Percentiles rank a stretch among this genome's conserved stretches.
Conservation (phyloP, 768 basidiomycete genomes). For the Rhodotorula taiwanensis region DNA sequence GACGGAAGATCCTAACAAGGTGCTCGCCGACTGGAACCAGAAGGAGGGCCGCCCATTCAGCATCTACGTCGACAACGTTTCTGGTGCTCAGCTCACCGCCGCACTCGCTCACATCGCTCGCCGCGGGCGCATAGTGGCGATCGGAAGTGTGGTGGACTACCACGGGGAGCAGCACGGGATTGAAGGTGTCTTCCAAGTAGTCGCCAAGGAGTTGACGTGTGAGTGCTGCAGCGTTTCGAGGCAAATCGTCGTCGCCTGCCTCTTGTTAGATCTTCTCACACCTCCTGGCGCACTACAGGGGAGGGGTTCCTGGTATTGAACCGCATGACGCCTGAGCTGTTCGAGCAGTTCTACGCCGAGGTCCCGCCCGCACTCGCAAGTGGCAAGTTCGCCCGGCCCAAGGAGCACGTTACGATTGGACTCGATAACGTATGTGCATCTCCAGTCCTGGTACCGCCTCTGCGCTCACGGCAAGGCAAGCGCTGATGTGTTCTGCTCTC, state of each 20-base stretch:
- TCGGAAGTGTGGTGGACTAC: constrained; percentile 24
- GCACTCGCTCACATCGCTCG: constrained; percentile 30
- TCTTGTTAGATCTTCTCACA: not conserved
- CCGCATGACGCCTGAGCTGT: constrained; percentile 16
- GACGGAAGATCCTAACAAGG: constrained; percentile 10
- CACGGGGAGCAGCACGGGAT: constrained; percentile 33
- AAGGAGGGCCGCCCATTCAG: constrained; percentile 34
- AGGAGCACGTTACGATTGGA: constrained; percentile 39
- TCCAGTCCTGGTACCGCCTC: not conserved
- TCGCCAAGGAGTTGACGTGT: constrained; percentile 37
- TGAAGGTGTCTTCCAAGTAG: constrained; percentile 36
- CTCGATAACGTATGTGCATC: constrained; percentile 29
- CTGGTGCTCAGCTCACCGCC: constrained; percentile 38
- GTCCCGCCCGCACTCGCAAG: constrained; percentile 35
- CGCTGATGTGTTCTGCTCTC: too few relatives aligned
- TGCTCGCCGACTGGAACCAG: constrained; percentile 35
- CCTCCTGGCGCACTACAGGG: too few relatives aligned
- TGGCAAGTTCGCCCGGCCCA: constrained; percentile 36
- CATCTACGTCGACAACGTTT: constrained; percentile 42
- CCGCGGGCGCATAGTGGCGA: constrained; percentile 33
- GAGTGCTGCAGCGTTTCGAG: constrained; percentile 37
- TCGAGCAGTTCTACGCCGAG: constrained; percentile 39
- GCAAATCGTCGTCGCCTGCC: not conserved
- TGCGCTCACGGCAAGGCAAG: constrained; percentile 2
- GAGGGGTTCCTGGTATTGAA: constrained; percentile 32